Evolutionary conservation across 139 green algal genomes (phyloP), one percentile per base, ranked within the genome.

Genomic region (Chloropicon primus): DNA sequence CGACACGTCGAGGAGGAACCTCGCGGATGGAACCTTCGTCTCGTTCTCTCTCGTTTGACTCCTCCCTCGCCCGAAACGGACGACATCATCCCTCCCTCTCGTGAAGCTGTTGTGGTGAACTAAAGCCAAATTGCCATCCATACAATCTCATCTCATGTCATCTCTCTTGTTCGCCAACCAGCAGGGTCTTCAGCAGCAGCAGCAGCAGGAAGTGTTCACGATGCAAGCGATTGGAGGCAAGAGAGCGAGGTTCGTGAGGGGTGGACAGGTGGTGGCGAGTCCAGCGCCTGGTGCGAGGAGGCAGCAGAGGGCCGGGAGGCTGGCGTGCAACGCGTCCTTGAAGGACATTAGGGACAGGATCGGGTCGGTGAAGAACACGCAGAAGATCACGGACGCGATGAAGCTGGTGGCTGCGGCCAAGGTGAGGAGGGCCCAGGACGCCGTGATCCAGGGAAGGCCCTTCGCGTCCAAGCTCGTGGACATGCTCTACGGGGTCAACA

Each of bases 401-500:
- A 89, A 89, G 85, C 87, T 97, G 78, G 93, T 97, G 62, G 91
- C 93, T 78, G 93, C 93, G 28, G 93, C 93, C 76, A 89, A 90
- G 84, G 86, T 90, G 28, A 77, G 86, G 25, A 89, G 96, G 41
- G 95, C 95, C 24, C 95, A 99, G 89, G 93, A 96, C 54, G 95
- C 95, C 3, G 95, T 99, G 24, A 87, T 99, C 26, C 94, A 94
- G 83, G 93, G 92, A 72, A 90, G 95, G 71, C 95, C 95, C 71
- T 99, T 99, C 85, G 73, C 73, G 73, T 28, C 73, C 23, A 28
- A 24, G 73, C 73, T 27, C 2, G 1, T 77, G 77, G 87, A 97
- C 90, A 90, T 97, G 24, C 86, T 99, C 54, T 99, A 93, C 84
- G 94, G 93, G 74, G 93, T 99, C 5, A 99, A 99, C 89, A 88